Evolutionary conservation across 1,139 yeast species (phyloP), one percentile per base, ranked within the genome.

Genomic region (Zygosaccharomyces sapae): DNA sequence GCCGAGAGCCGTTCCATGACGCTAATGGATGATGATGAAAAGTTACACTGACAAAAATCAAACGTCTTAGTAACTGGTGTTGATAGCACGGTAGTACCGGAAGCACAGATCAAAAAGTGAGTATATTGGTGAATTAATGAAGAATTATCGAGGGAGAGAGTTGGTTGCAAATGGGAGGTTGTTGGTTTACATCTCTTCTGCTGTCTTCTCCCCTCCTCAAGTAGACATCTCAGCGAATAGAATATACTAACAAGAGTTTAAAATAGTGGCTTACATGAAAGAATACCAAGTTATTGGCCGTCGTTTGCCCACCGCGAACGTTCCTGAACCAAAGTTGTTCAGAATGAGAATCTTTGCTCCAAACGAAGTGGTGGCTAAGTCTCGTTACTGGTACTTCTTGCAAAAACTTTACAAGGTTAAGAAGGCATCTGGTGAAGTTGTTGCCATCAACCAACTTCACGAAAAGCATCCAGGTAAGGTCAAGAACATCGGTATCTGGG

Each of bases 231-330:
- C 16, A 22, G 8, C 33, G 31, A 35, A 41, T n/a, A 33, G 5
- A 10, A 22, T 36, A 35, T 48, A 48, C 51, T 48, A 48, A 48
- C 51, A 48, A 29, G 39, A 41, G 13, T 31, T 42, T 54, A 16
- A 41, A 45, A 40, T 57, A 75, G 79, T 83, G 89, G 80, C 90
- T 79, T 89, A 95, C 84, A 86, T 89, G 77, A 86, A 84, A 83
- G 97, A 92, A 85, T 90, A 90, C 83, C 97, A 92, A 83, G 97
- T 92, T 76, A 92, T 92, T 79, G 99, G 99, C 80, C 96, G 99
- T 79, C 95, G 95, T 81, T 89, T 92, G 77, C 98, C 99, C 69
- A 89, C 96, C 72, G 97, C 89, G 78, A 79, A 90, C 71, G 96
- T 86, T 73, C 97, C 97, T 71, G 96, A 89, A 80, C 99, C 98